Percentiles rank a stretch among this genome's conserved stretches.
These are phyloP conservation scores for Saposhnikovia divaricata DNA, from an alignment of 129 eudicot genomes.

Conservation along the genomic window DNA sequence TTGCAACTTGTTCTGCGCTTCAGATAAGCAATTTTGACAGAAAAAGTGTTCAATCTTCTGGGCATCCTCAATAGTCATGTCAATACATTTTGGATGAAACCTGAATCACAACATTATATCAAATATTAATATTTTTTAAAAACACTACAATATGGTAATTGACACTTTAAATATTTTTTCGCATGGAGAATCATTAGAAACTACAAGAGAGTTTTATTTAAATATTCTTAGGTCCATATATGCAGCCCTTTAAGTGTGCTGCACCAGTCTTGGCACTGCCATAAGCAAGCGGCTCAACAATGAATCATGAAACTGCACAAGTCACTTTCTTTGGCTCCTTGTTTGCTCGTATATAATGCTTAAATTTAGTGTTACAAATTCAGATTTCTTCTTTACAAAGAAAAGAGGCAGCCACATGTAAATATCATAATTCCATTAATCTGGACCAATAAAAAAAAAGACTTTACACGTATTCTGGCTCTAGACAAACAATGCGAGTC, in stretches of 20 bases:
- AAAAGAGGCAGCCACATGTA: background rate
- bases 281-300: background rate
- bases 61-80: constrained; percentile 78
- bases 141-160: background rate
- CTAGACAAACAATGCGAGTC: background rate
- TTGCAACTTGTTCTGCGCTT: constrained; percentile 62
- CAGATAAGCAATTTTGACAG: constrained; percentile 65
- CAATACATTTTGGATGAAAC: constrained; percentile 96
- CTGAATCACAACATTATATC: constrained; percentile 31
- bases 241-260: background rate
- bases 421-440: background rate
- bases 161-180: background rate
- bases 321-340: background rate
- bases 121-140: background rate
- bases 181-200: background rate
- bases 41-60: constrained; percentile 67
- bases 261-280: background rate
- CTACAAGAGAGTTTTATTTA: background rate
- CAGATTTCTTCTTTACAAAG: background rate
- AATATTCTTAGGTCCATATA: background rate
- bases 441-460: background rate
- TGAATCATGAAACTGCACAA: background rate
- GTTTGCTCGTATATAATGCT: background rate
- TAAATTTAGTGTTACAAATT: background rate
- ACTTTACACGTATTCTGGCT: background rate